Conservation (phyloP, 345 rosid species). For the Hibiscus trionum region DNA sequence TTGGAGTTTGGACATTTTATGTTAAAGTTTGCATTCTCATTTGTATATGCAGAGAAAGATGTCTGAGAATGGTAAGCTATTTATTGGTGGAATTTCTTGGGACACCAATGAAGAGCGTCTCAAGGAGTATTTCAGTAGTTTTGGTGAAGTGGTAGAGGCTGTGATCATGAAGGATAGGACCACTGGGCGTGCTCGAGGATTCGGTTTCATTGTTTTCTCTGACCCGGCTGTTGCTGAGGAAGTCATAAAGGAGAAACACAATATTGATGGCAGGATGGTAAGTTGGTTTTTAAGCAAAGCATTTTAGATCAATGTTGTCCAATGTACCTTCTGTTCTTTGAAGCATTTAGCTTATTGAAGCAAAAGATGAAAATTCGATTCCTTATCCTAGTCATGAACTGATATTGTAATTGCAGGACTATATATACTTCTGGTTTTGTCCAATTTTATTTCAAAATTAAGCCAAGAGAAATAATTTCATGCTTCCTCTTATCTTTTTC, state of each 20-base stretch:
- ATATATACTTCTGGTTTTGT: conserved; percentile 22
- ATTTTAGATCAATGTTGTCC: conserved; percentile 2
- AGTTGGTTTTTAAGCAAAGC: neutral
- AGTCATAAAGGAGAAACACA: conserved; percentile 80
- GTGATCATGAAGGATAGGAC: conserved; percentile 79
- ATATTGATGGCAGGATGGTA: conserved; percentile 52
- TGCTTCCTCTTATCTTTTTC: conserved; percentile 12
- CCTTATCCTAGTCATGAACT: neutral
- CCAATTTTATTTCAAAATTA: conserved; percentile 25
- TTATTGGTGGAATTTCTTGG: conserved; percentile 1
- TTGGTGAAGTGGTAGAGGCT: conserved; percentile 90
- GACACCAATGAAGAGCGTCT: neutral
- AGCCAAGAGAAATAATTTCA: conserved; percentile 13
- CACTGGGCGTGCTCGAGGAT: neutral
- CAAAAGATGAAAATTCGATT: neutral
- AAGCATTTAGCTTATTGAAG: neutral
- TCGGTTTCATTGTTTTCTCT: conserved; percentile 1
- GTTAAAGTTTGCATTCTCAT: conserved; percentile 2
- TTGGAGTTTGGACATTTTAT: conserved; percentile 5
- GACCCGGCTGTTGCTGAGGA: conserved; percentile 70
- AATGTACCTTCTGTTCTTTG: conserved; percentile 1
- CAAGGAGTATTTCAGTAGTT: conserved; percentile 49
- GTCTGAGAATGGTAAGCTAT: neutral
- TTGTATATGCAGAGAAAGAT: conserved; percentile 7
- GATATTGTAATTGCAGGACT: conserved; percentile 18